Conservation (phyloP, 176 grass and related monocot genomes). For the Triticum dicoccoides region DNA sequence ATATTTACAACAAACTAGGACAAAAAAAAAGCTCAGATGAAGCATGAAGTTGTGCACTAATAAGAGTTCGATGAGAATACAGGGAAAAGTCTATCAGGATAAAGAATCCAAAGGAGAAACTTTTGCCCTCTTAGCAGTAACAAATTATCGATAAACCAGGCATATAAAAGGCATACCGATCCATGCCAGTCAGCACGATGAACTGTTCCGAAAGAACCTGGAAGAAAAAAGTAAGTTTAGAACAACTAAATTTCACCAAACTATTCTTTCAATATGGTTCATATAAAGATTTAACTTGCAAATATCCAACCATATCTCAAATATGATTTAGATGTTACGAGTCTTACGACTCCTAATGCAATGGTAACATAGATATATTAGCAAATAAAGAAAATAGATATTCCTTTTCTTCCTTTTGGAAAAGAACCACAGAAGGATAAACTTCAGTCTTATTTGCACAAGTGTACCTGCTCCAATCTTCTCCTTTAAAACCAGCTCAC, state of each 20-base stretch:
- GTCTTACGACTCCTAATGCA: slow-evolving; percentile 1
- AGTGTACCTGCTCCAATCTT: slow-evolving; percentile 92
- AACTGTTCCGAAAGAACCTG: slow-evolving; percentile 98
- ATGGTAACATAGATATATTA: background rate
- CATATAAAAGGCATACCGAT: slow-evolving; percentile 67
- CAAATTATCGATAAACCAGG: slow-evolving; percentile 21
- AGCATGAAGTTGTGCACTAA: background rate
- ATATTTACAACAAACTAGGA: background rate
- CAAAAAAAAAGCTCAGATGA: background rate
- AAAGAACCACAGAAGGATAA: background rate
- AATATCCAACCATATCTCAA: slow-evolving; percentile 5
- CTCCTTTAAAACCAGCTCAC: slow-evolving; percentile 83
- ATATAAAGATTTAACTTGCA: slow-evolving; percentile 20
- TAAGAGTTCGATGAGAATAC: background rate
- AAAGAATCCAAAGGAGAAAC: slow-evolving; percentile 25
- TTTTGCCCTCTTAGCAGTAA: background rate
- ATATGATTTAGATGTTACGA: slow-evolving; percentile 1
- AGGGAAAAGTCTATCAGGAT: slow-evolving; percentile 10
- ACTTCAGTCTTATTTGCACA: background rate
- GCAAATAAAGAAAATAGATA: background rate
- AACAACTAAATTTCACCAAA: background rate
- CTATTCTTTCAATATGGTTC: background rate
- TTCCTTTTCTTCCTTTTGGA: background rate
- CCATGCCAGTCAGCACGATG: slow-evolving; percentile 99
- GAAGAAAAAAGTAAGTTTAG: slow-evolving; percentile 22